phyloP scores from a whole-genome alignment of 2,329 filamentous ascomycete genomes.

The Penicillium sp. region DNA sequence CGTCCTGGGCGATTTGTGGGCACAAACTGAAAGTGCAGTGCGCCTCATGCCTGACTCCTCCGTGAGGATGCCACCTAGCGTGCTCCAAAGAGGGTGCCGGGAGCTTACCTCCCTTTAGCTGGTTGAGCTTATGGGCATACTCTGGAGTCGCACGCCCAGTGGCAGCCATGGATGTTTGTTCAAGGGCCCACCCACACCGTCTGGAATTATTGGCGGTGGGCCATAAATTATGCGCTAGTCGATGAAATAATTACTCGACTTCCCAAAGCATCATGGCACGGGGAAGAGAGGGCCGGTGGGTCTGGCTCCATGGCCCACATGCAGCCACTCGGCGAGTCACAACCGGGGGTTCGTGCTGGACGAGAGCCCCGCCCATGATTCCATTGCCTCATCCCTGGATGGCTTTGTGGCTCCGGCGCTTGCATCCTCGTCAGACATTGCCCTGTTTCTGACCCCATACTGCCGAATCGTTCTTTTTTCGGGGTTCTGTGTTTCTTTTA shows the following conservation, averaged over 20 bases:
- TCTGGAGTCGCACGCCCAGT: constrained; percentile 26
- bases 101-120: constrained; percentile 29
- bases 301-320: constrained; percentile 31
- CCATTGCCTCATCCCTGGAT: constrained; percentile 24
- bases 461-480: constrained; percentile 15
- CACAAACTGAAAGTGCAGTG: constrained; percentile 22
- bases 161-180: constrained; percentile 24
- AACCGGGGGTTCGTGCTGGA: constrained; percentile 35
- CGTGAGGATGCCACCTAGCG: background rate
- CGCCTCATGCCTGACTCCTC: constrained; percentile 30
- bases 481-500: background rate
- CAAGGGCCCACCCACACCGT: constrained; percentile 21
- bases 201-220: constrained; percentile 26
- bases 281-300: constrained; percentile 29
- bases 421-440: constrained; percentile 30
- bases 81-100: constrained; percentile 23
- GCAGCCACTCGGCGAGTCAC: constrained; percentile 34
- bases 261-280: constrained; percentile 24
- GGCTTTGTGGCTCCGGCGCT: constrained; percentile 28
- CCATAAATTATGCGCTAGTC: constrained; percentile 24
- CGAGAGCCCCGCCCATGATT: constrained; percentile 12
- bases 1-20: constrained; percentile 19
- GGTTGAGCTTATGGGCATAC: constrained; percentile 28
- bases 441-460: constrained; percentile 28
- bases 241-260: constrained; percentile 22